A percentile compares a stretch with the other conserved stretches of the same genome.
These are phyloP conservation scores for Ilex paraguariensis DNA, from an alignment of 305 asterid genomes.

Conservation along the genomic window DNA sequence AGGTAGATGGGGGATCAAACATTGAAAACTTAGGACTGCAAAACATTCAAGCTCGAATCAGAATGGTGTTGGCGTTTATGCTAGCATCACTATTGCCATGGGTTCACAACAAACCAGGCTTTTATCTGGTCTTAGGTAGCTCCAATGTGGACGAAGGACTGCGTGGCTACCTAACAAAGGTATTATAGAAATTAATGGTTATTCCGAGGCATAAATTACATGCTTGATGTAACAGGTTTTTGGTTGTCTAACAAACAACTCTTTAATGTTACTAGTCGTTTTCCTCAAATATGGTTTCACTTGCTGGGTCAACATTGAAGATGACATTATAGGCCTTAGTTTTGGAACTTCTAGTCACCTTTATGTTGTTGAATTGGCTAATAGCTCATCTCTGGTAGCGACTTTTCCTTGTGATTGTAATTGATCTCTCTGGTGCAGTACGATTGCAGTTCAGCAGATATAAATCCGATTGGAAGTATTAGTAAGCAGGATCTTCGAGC, in stretches of 20 bases:
- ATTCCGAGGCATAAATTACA: neutral
- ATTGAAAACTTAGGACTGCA: slow-evolving; percentile 87
- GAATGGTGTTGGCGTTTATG: slow-evolving; percentile 97
- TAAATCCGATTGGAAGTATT: slow-evolving; percentile 94
- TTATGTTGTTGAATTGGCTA: neutral
- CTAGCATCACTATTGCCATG: slow-evolving; percentile 94
- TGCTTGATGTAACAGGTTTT: neutral
- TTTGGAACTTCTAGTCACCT: no score
- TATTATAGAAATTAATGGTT: slow-evolving; percentile 14
- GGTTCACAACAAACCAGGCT: slow-evolving; percentile 96
- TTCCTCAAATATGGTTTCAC: neutral
- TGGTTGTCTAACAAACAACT: neutral
- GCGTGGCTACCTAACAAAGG: slow-evolving; percentile 97
- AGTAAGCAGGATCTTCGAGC: slow-evolving; percentile 88
- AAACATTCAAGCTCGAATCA: slow-evolving; percentile 94
- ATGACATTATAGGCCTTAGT: neutral
- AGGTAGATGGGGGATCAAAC: slow-evolving; percentile 98
- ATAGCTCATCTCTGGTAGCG: neutral
- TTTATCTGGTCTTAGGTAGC: slow-evolving; percentile 94
- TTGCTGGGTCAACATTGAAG: neutral
- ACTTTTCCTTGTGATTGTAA: neutral
- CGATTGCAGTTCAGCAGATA: slow-evolving; percentile 97
- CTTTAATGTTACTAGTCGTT: neutral
- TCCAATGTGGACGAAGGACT: slow-evolving; percentile 97
- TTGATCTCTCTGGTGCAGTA: slow-evolving; percentile 40